Percentiles rank a stretch among this genome's conserved stretches.
These are phyloP conservation scores for Fonsecaea monophora DNA, from an alignment of 2,329 filamentous ascomycete species.

Conservation along the genomic window DNA sequence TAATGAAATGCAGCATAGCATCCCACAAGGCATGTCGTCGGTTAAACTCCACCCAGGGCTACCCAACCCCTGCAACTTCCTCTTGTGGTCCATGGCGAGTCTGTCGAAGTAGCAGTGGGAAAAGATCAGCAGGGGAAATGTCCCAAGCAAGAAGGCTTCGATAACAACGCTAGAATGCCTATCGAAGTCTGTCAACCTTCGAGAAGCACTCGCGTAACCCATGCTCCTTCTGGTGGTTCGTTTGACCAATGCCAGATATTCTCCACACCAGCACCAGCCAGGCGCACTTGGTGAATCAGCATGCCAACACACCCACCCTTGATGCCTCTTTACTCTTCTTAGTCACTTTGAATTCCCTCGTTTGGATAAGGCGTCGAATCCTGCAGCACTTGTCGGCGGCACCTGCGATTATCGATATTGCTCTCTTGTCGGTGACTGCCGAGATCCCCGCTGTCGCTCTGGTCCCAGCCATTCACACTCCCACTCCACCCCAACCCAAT, in stretches of 20 bases:
- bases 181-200: slow-evolving; percentile 21
- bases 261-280: neutral
- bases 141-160: slow-evolving; percentile 10
- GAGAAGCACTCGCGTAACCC: slow-evolving; percentile 19
- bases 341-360: slow-evolving; percentile 11
- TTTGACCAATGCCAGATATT: neutral
- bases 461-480: neutral
- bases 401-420: neutral
- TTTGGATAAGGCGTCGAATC: slow-evolving; percentile 8
- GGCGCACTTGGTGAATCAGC: slow-evolving; percentile 16
- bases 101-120: neutral
- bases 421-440: neutral
- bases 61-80: neutral
- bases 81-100: neutral
- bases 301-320: slow-evolving; percentile 3
- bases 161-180: slow-evolving; percentile 21
- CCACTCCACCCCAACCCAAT: no score
- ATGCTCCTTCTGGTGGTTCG: slow-evolving; percentile 4
- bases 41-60: neutral
- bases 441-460: slow-evolving; percentile 6
- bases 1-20: neutral
- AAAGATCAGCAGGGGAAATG: slow-evolving; percentile 25
- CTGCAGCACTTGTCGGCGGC: neutral
- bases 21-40: neutral
- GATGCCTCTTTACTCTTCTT: slow-evolving; percentile 3